phyloP scores from a whole-genome alignment of 495 filamentous ascomycete species.

The Sordaria brevicollis region DNA sequence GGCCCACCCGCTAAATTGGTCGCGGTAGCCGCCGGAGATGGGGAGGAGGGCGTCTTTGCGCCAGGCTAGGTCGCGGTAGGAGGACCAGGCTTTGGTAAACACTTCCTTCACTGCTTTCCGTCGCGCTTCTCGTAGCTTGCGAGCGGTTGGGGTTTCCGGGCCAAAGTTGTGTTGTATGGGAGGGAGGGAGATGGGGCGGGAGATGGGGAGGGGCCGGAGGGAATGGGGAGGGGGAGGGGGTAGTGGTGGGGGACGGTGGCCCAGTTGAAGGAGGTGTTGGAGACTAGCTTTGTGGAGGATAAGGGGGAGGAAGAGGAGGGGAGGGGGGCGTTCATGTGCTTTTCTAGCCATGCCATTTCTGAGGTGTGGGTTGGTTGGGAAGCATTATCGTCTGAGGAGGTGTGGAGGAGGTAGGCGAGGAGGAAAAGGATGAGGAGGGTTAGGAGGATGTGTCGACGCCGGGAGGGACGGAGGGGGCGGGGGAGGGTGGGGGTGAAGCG shows the following conservation, averaged over 20 bases:
- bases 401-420: constrained; percentile 3
- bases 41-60: constrained; percentile 68
- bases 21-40: constrained; percentile 41
- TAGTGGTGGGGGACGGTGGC: constrained; percentile 45
- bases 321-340: constrained; percentile 21
- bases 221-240: constrained; percentile 34
- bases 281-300: not conserved
- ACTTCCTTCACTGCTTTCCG: constrained; percentile 52
- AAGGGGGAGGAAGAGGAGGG: not conserved
- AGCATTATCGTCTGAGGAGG: not conserved
- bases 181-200: constrained; percentile 37
- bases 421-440: not conserved
- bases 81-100: constrained; percentile 64
- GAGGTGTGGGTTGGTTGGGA: not conserved
- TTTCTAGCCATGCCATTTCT: constrained; percentile 17
- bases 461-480: not conserved
- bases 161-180: constrained; percentile 57
- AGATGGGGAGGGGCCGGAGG: constrained; percentile 53
- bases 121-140: constrained; percentile 44
- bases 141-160: constrained; percentile 43
- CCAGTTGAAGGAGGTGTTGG: constrained; percentile 45
- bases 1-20: constrained; percentile 85
- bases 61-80: constrained; percentile 72
- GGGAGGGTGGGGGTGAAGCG: not conserved
- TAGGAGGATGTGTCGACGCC: not conserved